Percentiles rank a stretch among this genome's conserved stretches.
phyloP scores from a whole-genome alignment of 257 asterid species.

The Datura wrightii region DNA sequence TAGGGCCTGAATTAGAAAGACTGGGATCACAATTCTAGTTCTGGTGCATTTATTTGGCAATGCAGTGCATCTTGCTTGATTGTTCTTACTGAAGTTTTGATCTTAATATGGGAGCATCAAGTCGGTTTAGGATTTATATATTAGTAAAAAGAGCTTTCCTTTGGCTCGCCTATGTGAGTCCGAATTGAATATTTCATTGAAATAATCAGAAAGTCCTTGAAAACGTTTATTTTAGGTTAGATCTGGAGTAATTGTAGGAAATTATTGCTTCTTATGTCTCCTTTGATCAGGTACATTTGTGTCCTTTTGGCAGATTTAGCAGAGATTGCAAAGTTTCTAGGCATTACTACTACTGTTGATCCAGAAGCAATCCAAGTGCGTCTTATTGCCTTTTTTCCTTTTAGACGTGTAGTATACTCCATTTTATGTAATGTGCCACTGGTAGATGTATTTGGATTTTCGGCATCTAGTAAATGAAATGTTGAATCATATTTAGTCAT shows the following conservation, averaged over 20 bases:
- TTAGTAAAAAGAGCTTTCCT: conserved; percentile 7
- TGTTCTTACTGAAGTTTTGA: neutral
- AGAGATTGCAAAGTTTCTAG: conserved; percentile 95
- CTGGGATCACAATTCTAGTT: neutral
- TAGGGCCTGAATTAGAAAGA: no score
- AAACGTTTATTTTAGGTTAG: neutral
- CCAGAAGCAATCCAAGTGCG: conserved; percentile 96
- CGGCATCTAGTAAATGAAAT: neutral
- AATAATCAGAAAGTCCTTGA: neutral
- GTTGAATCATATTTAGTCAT: conserved; percentile 1
- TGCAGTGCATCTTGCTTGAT: conserved; percentile 13
- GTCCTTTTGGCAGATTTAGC: conserved; percentile 76
- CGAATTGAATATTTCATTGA: neutral
- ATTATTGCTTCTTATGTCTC: conserved; percentile 15
- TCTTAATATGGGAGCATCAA: neutral
- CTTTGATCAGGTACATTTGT: conserved; percentile 21
- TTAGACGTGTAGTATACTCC: neutral
- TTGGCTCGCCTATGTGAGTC: neutral
- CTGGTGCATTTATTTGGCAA: conserved; percentile 20
- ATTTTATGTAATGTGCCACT: neutral
- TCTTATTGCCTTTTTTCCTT: conserved; percentile 24
- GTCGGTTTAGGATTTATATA: neutral
- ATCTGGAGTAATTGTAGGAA: neutral
- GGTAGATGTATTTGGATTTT: neutral
- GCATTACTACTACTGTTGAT: conserved; percentile 85